Evolutionary conservation across 192 early-diverging fungal genomes (phyloP), one percentile per base, ranked within the genome.

Genomic region (Entrophospora sp.): DNA sequence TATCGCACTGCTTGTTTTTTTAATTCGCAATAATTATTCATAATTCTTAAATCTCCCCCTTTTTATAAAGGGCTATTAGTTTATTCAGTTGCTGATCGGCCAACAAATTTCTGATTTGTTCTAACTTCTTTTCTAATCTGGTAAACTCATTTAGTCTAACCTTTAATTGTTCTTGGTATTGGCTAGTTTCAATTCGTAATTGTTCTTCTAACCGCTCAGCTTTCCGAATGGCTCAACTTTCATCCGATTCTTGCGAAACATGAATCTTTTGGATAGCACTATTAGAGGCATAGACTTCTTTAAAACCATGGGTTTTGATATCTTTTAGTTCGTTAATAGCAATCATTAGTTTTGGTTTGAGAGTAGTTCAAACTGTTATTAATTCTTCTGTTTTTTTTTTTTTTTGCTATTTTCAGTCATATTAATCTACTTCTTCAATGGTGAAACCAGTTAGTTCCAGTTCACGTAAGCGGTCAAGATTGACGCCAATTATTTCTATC

Each of bases 31-130:
- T n/a, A n/a, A n/a, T n/a, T n/a, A n/a, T n/a, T n/a, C n/a, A n/a
- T n/a, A n/a, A n/a, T n/a, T n/a, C n/a, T 49, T 49, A 49, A 49
- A 49, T 49, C 48, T 49, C 48, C 24, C 48, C 48, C 20, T n/a
- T 9, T 24, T 49, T 49, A 9, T 7, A 22, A 6, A 49, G 14
- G 7, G 7, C 18, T 49, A 20, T 49, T 24, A 49, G 24, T 24
- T 49, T 49, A 6, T 49, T n/a, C 18, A 49, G 14, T n/a, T 49
- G n/a, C 5, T 24, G 5, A 49, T 49, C 24, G 18, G 48, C 48
- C 5, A 49, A 10, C 24, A 49, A 22, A 49, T 49, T 49, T 24
- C 24, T 49, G 14, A 49, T n/a, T 49, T 22, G 48, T 49, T 49
- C 48, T 49, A 49, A 22, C 18, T 49, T 49, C 12, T 9, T 49